Evolutionary conservation across 768 basidiomycete species (phyloP), one percentile per base, ranked within the genome.

Genomic region (Cystobasidium ongulense): DNA sequence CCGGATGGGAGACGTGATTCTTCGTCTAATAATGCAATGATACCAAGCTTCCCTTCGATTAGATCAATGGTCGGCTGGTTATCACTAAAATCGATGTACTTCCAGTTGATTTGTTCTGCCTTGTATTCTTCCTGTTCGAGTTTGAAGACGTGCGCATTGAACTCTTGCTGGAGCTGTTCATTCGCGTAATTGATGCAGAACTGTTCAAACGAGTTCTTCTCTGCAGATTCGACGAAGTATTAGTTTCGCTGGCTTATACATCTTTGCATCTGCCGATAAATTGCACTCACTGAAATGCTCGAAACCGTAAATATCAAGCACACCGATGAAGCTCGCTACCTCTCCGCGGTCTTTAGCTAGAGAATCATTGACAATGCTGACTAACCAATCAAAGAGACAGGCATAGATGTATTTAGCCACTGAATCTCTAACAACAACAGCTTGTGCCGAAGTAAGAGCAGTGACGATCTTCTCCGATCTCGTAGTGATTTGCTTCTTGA

Each of bases 161-260:
- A 99, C 91, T 97, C 94, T 82, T 98, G 96, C 78, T 99, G 96
- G 57, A 98, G 82, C 82, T 94, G 93, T 81, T 94, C 96, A 79
- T 99, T 99, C 27, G 96, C 96, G 80, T 98, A 99, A 80, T 99
- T 99, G 84, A 99, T 99, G 81, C 94, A 97, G 83, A 99, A 99
- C 83, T 99, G 96, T 82, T 99, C 83, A 68, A 84, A 83, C 27
- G 82, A 82, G 80, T 84, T 84, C 81, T 76, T 78, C 77, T 81
- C 78, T 73, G 71, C 62, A 21, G 8, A 61, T 5, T 2, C 52
- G 65, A 38, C 25, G n/a, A 52, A 3, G 11, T 29, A 67, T 50
- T 29, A 67, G 65, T 31, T 13, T 50, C 21, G 18, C 21, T 54
- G 7, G 33, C 7, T 5, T 29, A 5, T 7, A 46, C 13, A 13